A percentile compares a stretch with the other conserved stretches of the same genome.
Evolutionary conservation across 306 rosid genomes (phyloP).

Genomic region (Coriaria nepalensis): DNA sequence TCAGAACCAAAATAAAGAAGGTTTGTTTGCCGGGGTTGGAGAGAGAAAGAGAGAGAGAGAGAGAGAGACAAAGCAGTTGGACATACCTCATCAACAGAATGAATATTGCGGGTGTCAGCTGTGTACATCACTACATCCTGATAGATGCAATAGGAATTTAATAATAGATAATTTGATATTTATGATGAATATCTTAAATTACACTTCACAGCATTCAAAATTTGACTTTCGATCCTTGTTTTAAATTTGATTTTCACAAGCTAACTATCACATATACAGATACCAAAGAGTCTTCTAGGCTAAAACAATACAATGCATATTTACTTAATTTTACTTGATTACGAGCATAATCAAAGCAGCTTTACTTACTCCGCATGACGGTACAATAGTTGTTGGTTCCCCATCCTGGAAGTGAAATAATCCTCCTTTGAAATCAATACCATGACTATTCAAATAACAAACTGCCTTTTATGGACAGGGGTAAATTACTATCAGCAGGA

Average conservation of each 20-base stretch:
- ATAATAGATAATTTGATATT: conserved; percentile 1
- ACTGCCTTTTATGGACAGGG: conserved; percentile 56
- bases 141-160: conserved; percentile 1
- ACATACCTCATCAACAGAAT: conserved; percentile 88
- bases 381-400: conserved; percentile 46
- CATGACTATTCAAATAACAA: conserved; percentile 63
- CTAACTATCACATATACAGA: too few relatives aligned
- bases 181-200: too few relatives aligned
- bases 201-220: too few relatives aligned
- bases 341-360: too few relatives aligned
- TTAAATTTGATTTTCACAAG: too few relatives aligned
- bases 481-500: conserved; percentile 19
- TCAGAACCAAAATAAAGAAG: too few relatives aligned
- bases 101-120: conserved; percentile 60
- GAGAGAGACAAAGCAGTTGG: conserved; percentile 11
- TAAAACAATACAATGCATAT: too few relatives aligned
- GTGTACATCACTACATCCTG: conserved; percentile 86
- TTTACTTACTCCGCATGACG: conserved; percentile 65
- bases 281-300: too few relatives aligned
- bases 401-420: conserved; percentile 79
- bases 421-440: conserved; percentile 68
- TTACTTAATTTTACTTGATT: too few relatives aligned
- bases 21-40: too few relatives aligned
- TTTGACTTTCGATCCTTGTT: too few relatives aligned
- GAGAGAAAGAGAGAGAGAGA: conserved; percentile 8